A percentile compares a stretch with the other conserved stretches of the same genome.
Conservation (phyloP, 164 flowering plant genomes). For the Vitis cinerea region DNA sequence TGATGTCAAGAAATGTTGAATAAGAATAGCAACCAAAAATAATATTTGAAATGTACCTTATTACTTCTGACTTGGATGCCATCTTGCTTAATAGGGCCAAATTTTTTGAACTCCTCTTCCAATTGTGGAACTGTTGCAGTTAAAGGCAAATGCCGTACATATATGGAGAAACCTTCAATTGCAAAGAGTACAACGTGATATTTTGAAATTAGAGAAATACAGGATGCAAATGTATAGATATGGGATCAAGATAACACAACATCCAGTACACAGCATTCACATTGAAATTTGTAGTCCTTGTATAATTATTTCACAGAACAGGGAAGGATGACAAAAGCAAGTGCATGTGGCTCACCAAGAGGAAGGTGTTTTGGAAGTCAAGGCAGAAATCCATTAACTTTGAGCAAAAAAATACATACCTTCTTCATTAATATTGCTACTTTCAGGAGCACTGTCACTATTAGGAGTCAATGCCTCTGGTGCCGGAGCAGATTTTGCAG, state of each 20-base stretch:
- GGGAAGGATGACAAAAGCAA: neutral
- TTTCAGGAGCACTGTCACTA: constrained; percentile 28
- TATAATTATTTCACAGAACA: neutral
- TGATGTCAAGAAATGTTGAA: neutral
- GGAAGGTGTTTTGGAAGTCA: neutral
- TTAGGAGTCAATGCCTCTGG: constrained; percentile 25
- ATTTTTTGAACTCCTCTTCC: constrained; percentile 71
- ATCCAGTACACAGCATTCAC: neutral
- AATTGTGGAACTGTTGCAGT: constrained; percentile 56
- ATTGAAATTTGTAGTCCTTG: neutral
- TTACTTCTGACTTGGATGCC: constrained; percentile 96
- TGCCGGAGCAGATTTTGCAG: constrained; percentile 34
- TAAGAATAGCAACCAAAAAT: neutral
- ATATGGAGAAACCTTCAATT: constrained; percentile 77
- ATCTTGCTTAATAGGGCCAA: constrained; percentile 74
- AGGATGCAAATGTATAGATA: neutral
- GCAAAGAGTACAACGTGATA: constrained; percentile 13
- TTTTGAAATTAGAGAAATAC: neutral
- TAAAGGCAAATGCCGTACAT: constrained; percentile 61
- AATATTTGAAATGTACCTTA: constrained; percentile 43
- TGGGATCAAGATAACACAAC: neutral
- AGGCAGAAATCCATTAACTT: neutral
- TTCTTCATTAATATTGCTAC: constrained; percentile 30
- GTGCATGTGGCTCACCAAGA: neutral
- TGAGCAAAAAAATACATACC: constrained; percentile 13